phyloP scores from a whole-genome alignment of 2,329 filamentous ascomycete species.

The Aureobasidium leucospermi region DNA sequence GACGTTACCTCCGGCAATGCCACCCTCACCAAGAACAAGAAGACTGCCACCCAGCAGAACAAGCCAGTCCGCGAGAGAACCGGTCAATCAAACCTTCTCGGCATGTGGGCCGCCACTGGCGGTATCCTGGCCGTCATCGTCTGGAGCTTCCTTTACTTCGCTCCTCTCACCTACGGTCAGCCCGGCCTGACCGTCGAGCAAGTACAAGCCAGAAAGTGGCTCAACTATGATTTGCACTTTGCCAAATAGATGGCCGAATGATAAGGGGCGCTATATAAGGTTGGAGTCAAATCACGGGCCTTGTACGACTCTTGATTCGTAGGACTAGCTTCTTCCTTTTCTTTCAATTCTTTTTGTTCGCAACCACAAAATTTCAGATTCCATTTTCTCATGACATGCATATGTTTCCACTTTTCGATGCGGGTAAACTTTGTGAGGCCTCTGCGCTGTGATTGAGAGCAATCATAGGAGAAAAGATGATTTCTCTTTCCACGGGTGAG shows the following conservation, averaged over 20 bases:
- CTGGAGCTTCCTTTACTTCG: constrained; percentile 85
- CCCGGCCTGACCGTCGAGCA: constrained; percentile 75
- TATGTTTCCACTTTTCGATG: too few species aligned
- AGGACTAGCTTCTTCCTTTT: neutral
- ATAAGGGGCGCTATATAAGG: neutral
- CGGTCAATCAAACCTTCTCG: constrained; percentile 66
- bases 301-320: neutral
- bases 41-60: constrained; percentile 46
- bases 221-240: constrained; percentile 96
- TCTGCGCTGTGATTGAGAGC: too few species aligned
- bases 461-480: too few species aligned
- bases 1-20: constrained; percentile 37
- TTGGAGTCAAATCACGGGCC: too few species aligned
- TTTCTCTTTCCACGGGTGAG: too few species aligned
- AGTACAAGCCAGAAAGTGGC: constrained; percentile 83
- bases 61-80: constrained; percentile 76
- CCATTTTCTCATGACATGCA: neutral
- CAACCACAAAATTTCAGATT: neutral
- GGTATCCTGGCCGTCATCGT: constrained; percentile 62
- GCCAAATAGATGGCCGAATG: constrained; percentile 61
- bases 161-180: constrained; percentile 90
- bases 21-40: constrained; percentile 27
- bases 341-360: neutral
- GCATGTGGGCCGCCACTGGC: constrained; percentile 68
- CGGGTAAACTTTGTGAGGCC: too few species aligned